Evolutionary conservation across 805 yeast species (phyloP), one percentile per base, ranked within the genome.

Genomic region (Teunomyces gatunensis): DNA sequence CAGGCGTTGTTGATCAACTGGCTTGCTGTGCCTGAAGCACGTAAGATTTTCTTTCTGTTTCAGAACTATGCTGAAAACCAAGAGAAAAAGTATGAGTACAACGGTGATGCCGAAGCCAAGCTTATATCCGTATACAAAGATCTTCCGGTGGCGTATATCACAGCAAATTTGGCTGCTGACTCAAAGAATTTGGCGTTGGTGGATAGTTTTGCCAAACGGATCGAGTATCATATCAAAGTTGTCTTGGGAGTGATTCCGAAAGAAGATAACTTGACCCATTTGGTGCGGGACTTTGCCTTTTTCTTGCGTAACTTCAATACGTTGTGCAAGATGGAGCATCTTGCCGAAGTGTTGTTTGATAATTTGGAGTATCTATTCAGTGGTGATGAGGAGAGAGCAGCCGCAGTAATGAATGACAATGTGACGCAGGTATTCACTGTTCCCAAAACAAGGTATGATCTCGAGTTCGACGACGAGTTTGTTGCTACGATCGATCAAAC

Each of bases 1-100:
- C 85, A 83, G 54, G 74, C 80, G 6, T 65, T 85, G 30, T 64
- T 85, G 42, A 73, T 85, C 52, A 79, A 77, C 47, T 84, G 89
- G 88, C 78, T 85, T 30, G 84, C 85, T 4, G 47, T 82, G 0
- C 83, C 85, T 0, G 87, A 81, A 45, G 89, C 90, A 0, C 72
- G 83, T 51, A 77, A 74, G 37, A 56, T 85, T 4, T 84, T 79
- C 54, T 81, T 80, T 54, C 54, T 55, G 47, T 47, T 60, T 29
- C 61, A 64, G 45, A 59, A 52, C 35, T 52, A 37, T 23, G 12
- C n/a, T 13, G 49, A 37, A 25, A 36, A 30, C 23, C 42, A 27
- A 13, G 41, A 23, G 33, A 44, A 39, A 29, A 36, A 43, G 37
- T 47, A 39, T 39, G 21, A 39, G 13, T 39, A 39, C 13, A 12